Conservation (phyloP, 2,329 filamentous ascomycete genomes). For the Fusarium nurragi region DNA sequence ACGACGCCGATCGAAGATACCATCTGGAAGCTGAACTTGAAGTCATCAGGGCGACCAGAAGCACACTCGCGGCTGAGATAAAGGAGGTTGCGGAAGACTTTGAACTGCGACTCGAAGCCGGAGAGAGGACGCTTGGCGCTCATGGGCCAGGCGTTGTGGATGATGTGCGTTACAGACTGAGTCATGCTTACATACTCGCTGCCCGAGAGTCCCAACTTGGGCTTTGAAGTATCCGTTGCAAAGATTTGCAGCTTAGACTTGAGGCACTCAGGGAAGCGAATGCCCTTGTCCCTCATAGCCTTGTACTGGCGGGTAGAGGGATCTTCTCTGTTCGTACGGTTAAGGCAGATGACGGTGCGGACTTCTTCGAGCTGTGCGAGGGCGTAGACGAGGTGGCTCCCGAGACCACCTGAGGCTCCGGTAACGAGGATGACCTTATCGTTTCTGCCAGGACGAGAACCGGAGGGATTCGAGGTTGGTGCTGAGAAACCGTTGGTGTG, state of each 20-base stretch:
- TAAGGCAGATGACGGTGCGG: slow-evolving; percentile 12
- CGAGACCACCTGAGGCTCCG: slow-evolving; percentile 11
- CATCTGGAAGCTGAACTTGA: slow-evolving; percentile 36
- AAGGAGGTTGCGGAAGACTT: slow-evolving; percentile 32
- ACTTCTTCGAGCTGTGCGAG: slow-evolving; percentile 22
- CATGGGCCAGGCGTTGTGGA: slow-evolving; percentile 40
- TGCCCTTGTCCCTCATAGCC: slow-evolving; percentile 29
- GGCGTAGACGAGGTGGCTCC: slow-evolving; percentile 28
- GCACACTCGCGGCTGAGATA: slow-evolving; percentile 4
- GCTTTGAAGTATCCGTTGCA: slow-evolving; percentile 17
- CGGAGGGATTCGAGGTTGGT: not conserved
- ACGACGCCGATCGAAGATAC: slow-evolving; percentile 20
- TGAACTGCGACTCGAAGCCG: slow-evolving; percentile 34
- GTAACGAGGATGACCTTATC: slow-evolving; percentile 16
- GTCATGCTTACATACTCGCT: not conserved
- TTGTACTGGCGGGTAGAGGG: slow-evolving; percentile 1
- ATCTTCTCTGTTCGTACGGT: slow-evolving; percentile 13
- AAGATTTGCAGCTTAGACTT: slow-evolving; percentile 19
- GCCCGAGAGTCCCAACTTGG: slow-evolving; percentile 1
- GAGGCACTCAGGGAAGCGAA: slow-evolving; percentile 12
- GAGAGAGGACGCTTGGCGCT: slow-evolving; percentile 33
- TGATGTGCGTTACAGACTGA: slow-evolving; percentile 9
- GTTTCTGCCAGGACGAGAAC: not conserved
- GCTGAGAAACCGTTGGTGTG: slow-evolving; percentile 1
- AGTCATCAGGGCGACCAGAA: not conserved